Evolutionary conservation across 2,329 filamentous ascomycete species (phyloP).

Genomic region (Sclerotinia borealis): DNA sequence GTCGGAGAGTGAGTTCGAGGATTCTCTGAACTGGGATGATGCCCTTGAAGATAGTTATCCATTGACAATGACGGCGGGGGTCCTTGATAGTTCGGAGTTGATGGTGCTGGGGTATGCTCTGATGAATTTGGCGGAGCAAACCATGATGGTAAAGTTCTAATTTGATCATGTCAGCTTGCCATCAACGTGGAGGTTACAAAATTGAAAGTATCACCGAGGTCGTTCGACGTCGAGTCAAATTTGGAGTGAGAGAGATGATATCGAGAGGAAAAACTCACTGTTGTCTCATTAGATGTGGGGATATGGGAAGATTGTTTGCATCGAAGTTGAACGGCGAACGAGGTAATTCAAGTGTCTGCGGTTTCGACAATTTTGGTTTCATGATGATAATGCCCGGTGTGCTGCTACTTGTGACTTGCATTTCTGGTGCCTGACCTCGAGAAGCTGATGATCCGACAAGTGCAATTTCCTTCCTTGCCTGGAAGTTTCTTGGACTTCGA

Average conservation of each 20-base stretch:
- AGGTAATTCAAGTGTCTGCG: slow-evolving; percentile 27
- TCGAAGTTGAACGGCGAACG: slow-evolving; percentile 32
- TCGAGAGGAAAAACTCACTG: slow-evolving; percentile 23
- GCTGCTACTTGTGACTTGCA: slow-evolving; percentile 27
- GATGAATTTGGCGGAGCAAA: slow-evolving; percentile 26
- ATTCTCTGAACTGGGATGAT: slow-evolving; percentile 21
- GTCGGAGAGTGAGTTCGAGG: slow-evolving; percentile 18
- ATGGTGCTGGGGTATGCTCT: slow-evolving; percentile 25
- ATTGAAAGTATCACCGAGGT: neutral
- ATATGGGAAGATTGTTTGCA: slow-evolving; percentile 26
- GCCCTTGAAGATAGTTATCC: slow-evolving; percentile 28
- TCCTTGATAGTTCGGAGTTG: slow-evolving; percentile 25
- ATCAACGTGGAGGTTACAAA: neutral
- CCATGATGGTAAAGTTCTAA: slow-evolving; percentile 18
- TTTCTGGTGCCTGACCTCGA: slow-evolving; percentile 30
- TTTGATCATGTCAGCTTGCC: slow-evolving; percentile 8
- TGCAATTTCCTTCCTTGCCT: slow-evolving; percentile 87
- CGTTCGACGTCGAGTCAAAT: neutral
- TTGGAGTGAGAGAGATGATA: neutral
- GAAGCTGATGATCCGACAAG: slow-evolving; percentile 41
- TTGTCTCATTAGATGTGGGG: slow-evolving; percentile 29
- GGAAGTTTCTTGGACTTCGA: slow-evolving; percentile 89
- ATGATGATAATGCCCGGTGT: slow-evolving; percentile 19
- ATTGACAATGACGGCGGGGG: slow-evolving; percentile 15
- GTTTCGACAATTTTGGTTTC: slow-evolving; percentile 24